Evolutionary conservation across 176 grass and related monocot species (phyloP).

Genomic region (Dendrocalamus sinicus): DNA sequence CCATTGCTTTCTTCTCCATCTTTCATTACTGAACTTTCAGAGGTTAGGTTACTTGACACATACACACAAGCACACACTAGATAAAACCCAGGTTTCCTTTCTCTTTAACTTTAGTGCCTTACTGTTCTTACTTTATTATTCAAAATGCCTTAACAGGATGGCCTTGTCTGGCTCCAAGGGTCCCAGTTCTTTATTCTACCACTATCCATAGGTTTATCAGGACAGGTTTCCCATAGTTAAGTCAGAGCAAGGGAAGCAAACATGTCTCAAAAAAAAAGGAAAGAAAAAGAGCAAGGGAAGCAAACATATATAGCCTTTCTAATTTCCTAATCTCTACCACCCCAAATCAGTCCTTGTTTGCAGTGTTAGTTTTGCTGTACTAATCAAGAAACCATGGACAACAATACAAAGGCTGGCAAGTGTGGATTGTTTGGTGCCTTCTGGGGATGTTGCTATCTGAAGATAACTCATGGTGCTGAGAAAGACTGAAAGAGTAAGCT

Average conservation of each 20-base stretch:
- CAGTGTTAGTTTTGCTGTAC: conserved; percentile 32
- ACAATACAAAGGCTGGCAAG: conserved; percentile 38
- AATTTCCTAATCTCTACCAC: conserved; percentile 22
- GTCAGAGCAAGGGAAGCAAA: conserved; percentile 35
- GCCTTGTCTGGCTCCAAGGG: conserved; percentile 37
- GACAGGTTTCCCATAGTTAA: conserved; percentile 27
- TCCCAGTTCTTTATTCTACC: conserved; percentile 40
- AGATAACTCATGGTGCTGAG: conserved; percentile 11
- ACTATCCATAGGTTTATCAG: conserved; percentile 44
- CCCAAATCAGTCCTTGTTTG: conserved; percentile 12
- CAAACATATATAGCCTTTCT: conserved; percentile 14
- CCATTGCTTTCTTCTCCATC: conserved; percentile 9
- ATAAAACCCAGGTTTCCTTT: conserved; percentile 28
- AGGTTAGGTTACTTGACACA: conserved; percentile 7
- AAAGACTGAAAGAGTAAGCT: conserved; percentile 5
- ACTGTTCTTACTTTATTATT: conserved; percentile 33
- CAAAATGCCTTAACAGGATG: conserved; percentile 40
- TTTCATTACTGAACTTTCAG: conserved; percentile 26
- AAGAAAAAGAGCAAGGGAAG: conserved; percentile 16
- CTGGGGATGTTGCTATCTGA: conserved; percentile 38
- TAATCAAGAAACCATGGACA: conserved; percentile 36
- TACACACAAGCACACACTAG: not conserved
- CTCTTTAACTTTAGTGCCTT: conserved; percentile 8
- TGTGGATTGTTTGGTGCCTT: conserved; percentile 45
- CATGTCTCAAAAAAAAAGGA: not conserved